phyloP scores from a whole-genome alignment of 2,329 filamentous ascomycete genomes.

The Colletotrichum costaricense region DNA sequence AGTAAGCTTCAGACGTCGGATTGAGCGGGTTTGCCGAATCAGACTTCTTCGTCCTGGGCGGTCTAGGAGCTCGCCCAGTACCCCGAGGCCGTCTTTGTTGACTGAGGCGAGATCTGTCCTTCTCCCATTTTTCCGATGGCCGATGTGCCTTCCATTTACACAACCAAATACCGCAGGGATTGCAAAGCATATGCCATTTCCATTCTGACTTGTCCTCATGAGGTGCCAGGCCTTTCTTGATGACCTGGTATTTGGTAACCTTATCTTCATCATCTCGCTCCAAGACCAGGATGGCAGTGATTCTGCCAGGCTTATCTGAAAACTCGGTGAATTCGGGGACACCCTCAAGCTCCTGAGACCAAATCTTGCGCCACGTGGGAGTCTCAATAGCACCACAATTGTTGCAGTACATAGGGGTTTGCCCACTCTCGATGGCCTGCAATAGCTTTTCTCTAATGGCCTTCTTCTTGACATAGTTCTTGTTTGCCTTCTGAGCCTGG shows the following conservation, averaged over 20 bases:
- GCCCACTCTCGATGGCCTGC: constrained; percentile 77
- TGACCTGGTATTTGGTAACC: constrained; percentile 75
- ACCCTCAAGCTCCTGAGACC: constrained; percentile 79
- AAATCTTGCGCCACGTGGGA: constrained; percentile 95
- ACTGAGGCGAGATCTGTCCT: constrained; percentile 63
- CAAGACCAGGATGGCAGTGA: constrained; percentile 79
- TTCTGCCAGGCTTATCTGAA: constrained; percentile 77
- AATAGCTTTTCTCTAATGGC: constrained; percentile 70
- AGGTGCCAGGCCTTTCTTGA: constrained; percentile 77
- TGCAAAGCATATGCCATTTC: constrained; percentile 84
- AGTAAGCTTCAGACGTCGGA: constrained; percentile 65
- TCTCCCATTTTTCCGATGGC: constrained; percentile 86
- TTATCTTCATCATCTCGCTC: constrained; percentile 72
- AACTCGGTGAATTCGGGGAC: constrained; percentile 77
- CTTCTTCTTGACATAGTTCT: constrained; percentile 73
- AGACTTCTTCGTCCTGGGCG: constrained; percentile 58
- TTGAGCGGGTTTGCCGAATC: constrained; percentile 59
- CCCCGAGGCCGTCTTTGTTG: constrained; percentile 63
- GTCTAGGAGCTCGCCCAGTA: constrained; percentile 48
- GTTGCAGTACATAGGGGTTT: constrained; percentile 88
- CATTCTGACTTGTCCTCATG: constrained; percentile 75
- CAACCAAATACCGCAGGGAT: constrained; percentile 96
- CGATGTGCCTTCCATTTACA: constrained; percentile 88
- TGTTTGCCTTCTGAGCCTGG: constrained; percentile 61
- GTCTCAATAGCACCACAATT: constrained; percentile 98